Evolutionary conservation across 805 yeast genomes (phyloP).

Genomic region (Teunomyces lycoperdinae): DNA sequence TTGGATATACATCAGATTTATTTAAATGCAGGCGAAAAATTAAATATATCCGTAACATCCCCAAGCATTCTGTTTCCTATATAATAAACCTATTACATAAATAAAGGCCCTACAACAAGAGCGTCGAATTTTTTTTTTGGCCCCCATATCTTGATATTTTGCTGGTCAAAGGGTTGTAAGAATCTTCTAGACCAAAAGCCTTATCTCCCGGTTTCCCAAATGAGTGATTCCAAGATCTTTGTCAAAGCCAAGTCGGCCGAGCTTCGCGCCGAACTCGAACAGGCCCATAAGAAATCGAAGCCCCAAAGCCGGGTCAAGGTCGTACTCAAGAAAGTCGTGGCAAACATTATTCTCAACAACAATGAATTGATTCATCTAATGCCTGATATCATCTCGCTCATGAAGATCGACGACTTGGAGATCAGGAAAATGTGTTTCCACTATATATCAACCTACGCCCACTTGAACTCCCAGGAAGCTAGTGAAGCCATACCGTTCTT

Average conservation of each 20-base stretch:
- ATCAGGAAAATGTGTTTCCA: constrained; percentile 54
- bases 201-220: constrained; percentile 6
- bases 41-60: background rate
- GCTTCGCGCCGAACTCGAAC: constrained; percentile 40
- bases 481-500: constrained; percentile 55
- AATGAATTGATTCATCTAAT: constrained; percentile 67
- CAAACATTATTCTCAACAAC: constrained; percentile 81
- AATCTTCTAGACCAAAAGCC: background rate
- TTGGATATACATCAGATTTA: background rate
- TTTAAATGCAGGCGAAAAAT: background rate
- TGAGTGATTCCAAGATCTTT: constrained; percentile 41
- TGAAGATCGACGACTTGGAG: constrained; percentile 13
- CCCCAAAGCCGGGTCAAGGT: constrained; percentile 35
- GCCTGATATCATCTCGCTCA: constrained; percentile 37
- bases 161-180: no score
- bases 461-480: constrained; percentile 55
- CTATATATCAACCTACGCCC: constrained; percentile 60
- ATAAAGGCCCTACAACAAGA: no score
- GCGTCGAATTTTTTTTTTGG: no score
- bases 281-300: constrained; percentile 41
- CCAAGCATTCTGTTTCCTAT: background rate
- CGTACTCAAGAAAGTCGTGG: constrained; percentile 66
- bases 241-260: constrained; percentile 39
- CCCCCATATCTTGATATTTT: no score
- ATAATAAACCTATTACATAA: background rate